Evolutionary conservation across 176 grass and related monocot genomes (phyloP), one percentile per base, ranked within the genome.

Genomic region (Pontederia crassipes): DNA sequence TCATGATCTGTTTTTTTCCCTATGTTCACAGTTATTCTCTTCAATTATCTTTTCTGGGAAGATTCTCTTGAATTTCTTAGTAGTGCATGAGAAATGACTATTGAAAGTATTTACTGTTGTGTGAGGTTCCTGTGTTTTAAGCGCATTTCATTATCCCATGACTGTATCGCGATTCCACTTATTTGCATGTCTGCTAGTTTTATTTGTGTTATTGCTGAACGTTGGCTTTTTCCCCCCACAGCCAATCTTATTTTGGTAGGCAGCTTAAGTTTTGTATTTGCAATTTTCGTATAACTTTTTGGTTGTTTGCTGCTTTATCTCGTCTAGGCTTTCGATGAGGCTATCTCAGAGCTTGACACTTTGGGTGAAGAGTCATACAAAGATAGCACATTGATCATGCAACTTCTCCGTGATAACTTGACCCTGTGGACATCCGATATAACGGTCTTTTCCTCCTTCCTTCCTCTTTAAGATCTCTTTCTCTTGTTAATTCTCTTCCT

Each of bases 331-430:
- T 68, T 68, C 40, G 65, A 68, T 68, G 65, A 68, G 65, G 65
- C 65, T 2, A 68, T 68, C 51, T 55, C 65, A 5, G 65, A 68
- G 65, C 54, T 68, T 8, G 65, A 68, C 65, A 68, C 49, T 12
- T 54, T 68, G 65, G 51, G 65, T 9, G 65, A 68, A 49, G 65
- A 68, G 54, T 68, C 65, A 9, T 68, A 68, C 65, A 68, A 68
- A 51, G 65, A 68, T 15, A 68, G 65, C 51, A 68, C 65, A 8
- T 17, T 68, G 65, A 68, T 68, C 51, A 68, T 68, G 65, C 65
- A 68, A 13, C 65, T 68, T 32, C 49, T 68, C 8, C 65, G 65
- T 35, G 65, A 68, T 24, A 68, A 68, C 50, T 68, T 68, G 65
- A 68, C 65, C 28, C 28, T 68, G 9, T 68, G 65, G 65, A 68